Conservation (phyloP, 2,329 filamentous ascomycete genomes). For the Calonectria ilicicola region DNA sequence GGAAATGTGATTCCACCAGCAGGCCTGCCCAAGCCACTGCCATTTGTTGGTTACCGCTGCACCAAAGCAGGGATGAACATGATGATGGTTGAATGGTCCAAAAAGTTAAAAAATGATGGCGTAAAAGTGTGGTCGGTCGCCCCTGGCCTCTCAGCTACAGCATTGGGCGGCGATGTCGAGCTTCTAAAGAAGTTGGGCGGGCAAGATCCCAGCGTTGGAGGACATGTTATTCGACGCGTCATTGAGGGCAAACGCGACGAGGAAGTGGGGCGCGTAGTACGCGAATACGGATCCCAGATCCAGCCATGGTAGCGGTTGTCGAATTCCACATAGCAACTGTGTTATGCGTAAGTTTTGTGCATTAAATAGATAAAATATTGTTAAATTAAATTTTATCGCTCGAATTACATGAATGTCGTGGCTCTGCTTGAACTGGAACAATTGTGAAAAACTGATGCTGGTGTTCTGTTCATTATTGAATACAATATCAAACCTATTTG, state of each 20-base stretch:
- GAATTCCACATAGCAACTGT: too few species aligned
- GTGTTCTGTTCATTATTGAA: too few species aligned
- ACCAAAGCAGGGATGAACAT: not conserved
- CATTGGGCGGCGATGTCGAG: not conserved
- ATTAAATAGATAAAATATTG: too few species aligned
- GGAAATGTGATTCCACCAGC: not conserved
- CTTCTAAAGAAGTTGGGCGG: not conserved
- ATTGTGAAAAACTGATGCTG: too few species aligned
- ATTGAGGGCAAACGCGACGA: not conserved
- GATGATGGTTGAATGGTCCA: not conserved
- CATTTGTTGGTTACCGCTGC: not conserved
- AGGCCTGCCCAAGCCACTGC: not conserved
- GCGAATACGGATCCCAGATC: not conserved
- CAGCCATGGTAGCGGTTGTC: not conserved
- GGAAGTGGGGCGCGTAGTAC: not conserved
- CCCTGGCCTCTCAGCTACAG: not conserved
- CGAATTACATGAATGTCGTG: too few species aligned
- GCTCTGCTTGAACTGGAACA: too few species aligned
- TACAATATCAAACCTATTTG: too few species aligned
- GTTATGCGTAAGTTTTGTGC: too few species aligned
- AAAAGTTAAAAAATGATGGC: not conserved
- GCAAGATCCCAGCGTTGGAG: not conserved
- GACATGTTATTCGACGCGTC: not conserved
- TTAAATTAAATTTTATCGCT: too few species aligned
- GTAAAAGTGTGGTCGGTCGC: not conserved